Evolutionary conservation across 768 basidiomycete genomes (phyloP).

Genomic region (Asterophora lycoperdoides): DNA sequence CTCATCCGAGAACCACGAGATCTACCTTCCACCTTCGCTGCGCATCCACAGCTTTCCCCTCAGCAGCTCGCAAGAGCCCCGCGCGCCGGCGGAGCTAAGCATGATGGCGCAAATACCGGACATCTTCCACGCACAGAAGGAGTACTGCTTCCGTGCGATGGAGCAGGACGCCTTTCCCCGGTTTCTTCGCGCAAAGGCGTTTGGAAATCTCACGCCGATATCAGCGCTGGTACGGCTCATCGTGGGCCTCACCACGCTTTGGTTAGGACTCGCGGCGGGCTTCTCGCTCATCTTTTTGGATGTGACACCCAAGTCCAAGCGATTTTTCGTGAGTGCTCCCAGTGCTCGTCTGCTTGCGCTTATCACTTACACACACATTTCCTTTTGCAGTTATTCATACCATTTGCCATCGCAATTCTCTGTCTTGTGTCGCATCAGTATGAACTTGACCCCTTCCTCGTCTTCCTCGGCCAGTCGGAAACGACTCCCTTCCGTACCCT

Average conservation of each 20-base stretch:
- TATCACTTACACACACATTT: conserved; percentile 7
- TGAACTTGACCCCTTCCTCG: conserved; percentile 93
- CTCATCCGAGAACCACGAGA: conserved; percentile 90
- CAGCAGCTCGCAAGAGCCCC: conserved; percentile 68
- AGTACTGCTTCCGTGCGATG: conserved; percentile 94
- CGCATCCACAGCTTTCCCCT: conserved; percentile 90
- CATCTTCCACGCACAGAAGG: conserved; percentile 96
- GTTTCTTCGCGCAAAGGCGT: conserved; percentile 96
- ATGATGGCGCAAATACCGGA: conserved; percentile 91
- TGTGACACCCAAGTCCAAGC: conserved; percentile 84
- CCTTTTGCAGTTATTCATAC: conserved; percentile 76
- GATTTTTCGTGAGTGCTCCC: conserved; percentile 81
- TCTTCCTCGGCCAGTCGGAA: conserved; percentile 91
- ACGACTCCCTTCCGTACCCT: conserved; percentile 96
- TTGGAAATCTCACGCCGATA: conserved; percentile 92
- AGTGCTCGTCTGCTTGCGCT: background rate
- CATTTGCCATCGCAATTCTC: conserved; percentile 84
- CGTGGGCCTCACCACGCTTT: conserved; percentile 78
- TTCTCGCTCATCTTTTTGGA: conserved; percentile 95
- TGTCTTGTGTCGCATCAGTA: conserved; percentile 95
- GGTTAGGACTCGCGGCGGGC: conserved; percentile 90
- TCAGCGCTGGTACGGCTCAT: conserved; percentile 84
- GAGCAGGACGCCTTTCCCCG: conserved; percentile 93
- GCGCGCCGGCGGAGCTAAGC: conserved; percentile 59
- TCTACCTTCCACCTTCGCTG: conserved; percentile 91